Evolutionary conservation across 257 asterid genomes (phyloP).

Genomic region (Ilex asprella): DNA sequence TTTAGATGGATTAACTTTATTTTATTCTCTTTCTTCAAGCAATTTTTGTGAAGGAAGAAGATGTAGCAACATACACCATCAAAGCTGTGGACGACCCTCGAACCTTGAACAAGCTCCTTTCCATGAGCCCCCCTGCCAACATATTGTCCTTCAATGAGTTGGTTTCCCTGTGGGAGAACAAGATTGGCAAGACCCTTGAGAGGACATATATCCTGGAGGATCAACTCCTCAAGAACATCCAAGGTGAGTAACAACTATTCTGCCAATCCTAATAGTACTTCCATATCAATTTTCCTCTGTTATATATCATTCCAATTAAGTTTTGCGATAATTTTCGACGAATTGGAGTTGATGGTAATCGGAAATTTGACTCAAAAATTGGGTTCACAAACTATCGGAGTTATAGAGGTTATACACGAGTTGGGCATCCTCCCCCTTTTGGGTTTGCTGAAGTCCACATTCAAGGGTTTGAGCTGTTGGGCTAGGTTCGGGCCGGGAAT

Average conservation of each 20-base stretch:
- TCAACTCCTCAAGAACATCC: constrained; percentile 13
- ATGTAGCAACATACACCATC: constrained; percentile 19
- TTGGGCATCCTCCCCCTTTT: too few relatives aligned
- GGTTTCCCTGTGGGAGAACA: constrained; percentile 21
- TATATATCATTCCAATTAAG: too few relatives aligned
- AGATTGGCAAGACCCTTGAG: constrained; percentile 18
- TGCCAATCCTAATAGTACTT: too few relatives aligned
- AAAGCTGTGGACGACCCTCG: constrained; percentile 28
- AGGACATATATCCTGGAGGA: constrained; percentile 18
- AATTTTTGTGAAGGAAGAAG: constrained; percentile 12
- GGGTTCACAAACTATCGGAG: too few relatives aligned
- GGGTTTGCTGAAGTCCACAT: too few relatives aligned
- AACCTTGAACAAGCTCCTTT: constrained; percentile 22
- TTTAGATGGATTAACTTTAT: not conserved
- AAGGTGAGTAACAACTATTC: constrained; percentile 3
- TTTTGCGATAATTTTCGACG: too few relatives aligned
- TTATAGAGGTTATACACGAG: too few relatives aligned
- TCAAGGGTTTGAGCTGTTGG: too few relatives aligned
- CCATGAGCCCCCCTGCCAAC: constrained; percentile 17
- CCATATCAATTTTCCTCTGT: too few relatives aligned
- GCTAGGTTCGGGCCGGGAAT: too few relatives aligned
- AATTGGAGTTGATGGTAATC: too few relatives aligned
- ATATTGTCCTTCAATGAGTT: constrained; percentile 17
- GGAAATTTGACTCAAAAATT: too few relatives aligned
- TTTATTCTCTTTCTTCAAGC: constrained; percentile 1